phyloP scores from a whole-genome alignment of 1,284 basidiomycete species.

The Ceraceosorus bombacis region DNA sequence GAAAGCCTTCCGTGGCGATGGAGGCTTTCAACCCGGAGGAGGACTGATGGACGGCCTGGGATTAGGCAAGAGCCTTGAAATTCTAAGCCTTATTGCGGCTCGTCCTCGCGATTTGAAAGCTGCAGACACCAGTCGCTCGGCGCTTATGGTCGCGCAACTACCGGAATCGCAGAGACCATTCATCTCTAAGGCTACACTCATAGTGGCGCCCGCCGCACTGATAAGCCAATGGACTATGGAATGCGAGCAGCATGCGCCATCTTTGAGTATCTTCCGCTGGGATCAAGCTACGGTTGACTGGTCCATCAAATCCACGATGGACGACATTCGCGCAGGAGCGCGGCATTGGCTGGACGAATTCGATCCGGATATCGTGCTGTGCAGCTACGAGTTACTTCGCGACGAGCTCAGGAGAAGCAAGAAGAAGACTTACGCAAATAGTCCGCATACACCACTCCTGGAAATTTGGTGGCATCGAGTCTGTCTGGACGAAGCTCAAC shows the following conservation, averaged over 20 bases:
- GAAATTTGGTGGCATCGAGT: conserved; percentile 31
- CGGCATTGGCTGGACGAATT: neutral
- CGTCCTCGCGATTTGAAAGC: neutral
- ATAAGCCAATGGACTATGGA: conserved; percentile 33
- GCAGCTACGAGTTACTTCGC: conserved; percentile 30
- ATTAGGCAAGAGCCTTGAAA: conserved; percentile 29
- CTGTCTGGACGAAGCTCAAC: conserved; percentile 31
- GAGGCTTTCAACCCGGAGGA: conserved; percentile 16
- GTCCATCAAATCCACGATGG: neutral
- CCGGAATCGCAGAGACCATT: too few relatives aligned
- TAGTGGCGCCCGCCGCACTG: conserved; percentile 28
- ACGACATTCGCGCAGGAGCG: conserved; percentile 14
- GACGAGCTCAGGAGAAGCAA: conserved; percentile 20
- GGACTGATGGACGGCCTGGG: conserved; percentile 36
- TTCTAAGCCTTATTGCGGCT: conserved; percentile 23
- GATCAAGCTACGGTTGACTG: conserved; percentile 9
- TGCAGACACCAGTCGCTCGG: too few relatives aligned
- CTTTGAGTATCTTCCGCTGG: conserved; percentile 9
- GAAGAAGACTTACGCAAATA: neutral
- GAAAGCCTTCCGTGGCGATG: conserved; percentile 22
- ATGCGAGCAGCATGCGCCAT: conserved; percentile 27
- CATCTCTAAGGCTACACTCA: conserved; percentile 17
- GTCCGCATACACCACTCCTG: conserved; percentile 17
- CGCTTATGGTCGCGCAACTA: too few relatives aligned
- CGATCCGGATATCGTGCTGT: conserved; percentile 21